Evolutionary conservation across 1,284 basidiomycete species (phyloP).

Genomic region (Leucoagaricus sp.): DNA sequence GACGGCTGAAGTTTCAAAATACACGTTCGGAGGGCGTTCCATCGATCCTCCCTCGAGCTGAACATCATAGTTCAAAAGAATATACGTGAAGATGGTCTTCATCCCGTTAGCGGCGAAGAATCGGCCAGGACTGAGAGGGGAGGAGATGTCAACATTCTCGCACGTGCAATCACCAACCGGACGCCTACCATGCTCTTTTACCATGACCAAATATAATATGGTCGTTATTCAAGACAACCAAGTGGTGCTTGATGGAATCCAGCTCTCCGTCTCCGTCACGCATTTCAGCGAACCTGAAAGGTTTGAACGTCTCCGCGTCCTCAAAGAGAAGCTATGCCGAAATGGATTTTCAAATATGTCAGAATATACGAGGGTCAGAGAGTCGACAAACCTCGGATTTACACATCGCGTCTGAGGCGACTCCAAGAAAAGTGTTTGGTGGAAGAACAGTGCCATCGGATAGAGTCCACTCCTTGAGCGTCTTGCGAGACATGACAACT

Average conservation of each 20-base stretch:
- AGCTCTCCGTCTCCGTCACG: constrained; percentile 24
- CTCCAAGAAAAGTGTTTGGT: constrained; percentile 23
- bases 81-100: constrained; percentile 45
- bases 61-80: constrained; percentile 47
- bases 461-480: constrained; percentile 26
- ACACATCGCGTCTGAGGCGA: constrained; percentile 19
- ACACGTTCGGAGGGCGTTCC: constrained; percentile 20
- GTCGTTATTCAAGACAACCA: constrained; percentile 34
- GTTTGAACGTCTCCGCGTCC: constrained; percentile 35
- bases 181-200: constrained; percentile 30
- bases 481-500: constrained; percentile 25
- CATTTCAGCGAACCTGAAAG: constrained; percentile 36
- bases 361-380: neutral
- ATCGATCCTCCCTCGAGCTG: constrained; percentile 32
- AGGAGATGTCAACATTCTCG: neutral
- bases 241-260: constrained; percentile 27
- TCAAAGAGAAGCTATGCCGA: constrained; percentile 21
- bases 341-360: no score
- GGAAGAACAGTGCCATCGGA: constrained; percentile 28
- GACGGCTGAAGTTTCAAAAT: constrained; percentile 19
- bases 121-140: constrained; percentile 39
- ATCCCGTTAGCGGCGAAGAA: constrained; percentile 50
- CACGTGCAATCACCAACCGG: neutral
- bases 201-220: constrained; percentile 44
- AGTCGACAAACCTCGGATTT: neutral